A percentile compares a stretch with the other conserved stretches of the same genome.
Evolutionary conservation across 208 protist species (phyloP).

Genomic region (Trypanosoma congolense): DNA sequence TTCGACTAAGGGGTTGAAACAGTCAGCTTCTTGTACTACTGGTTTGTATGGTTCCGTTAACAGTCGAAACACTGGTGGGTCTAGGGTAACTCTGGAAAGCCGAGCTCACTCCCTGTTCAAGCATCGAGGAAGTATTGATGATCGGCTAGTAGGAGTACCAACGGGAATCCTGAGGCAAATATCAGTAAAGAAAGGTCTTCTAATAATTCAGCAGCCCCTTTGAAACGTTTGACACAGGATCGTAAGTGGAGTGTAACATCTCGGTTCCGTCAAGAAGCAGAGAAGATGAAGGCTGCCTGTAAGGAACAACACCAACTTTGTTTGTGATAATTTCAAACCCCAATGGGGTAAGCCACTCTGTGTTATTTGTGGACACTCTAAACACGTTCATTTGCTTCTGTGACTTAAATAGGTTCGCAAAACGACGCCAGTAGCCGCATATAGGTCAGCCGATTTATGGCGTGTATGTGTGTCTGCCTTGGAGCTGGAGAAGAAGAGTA

Average conservation of each 20-base stretch:
- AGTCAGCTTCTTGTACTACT: background rate
- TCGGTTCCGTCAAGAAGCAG: constrained; percentile 21
- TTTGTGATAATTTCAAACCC: constrained; percentile 26
- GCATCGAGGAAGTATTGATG: too few species aligned
- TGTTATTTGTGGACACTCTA: constrained; percentile 21
- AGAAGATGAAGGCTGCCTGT: constrained; percentile 11
- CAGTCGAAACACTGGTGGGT: too few species aligned
- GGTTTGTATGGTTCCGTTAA: background rate
- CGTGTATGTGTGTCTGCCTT: too few species aligned
- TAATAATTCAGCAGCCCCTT: too few species aligned
- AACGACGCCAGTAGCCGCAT: background rate
- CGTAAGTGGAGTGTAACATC: constrained; percentile 4
- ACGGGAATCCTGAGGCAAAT: too few species aligned
- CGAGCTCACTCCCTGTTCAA: too few species aligned
- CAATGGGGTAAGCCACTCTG: constrained; percentile 31
- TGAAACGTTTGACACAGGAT: background rate
- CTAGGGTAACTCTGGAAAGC: too few species aligned
- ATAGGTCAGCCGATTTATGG: background rate
- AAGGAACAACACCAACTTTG: constrained; percentile 3
- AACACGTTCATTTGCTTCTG: constrained; percentile 17
- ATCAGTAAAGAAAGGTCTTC: too few species aligned
- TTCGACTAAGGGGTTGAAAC: background rate
- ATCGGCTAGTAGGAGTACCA: too few species aligned
- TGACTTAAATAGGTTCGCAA: background rate
- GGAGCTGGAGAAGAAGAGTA: too few species aligned